phyloP scores from a whole-genome alignment of 345 rosid genomes.

The Euphorbia lathyris region DNA sequence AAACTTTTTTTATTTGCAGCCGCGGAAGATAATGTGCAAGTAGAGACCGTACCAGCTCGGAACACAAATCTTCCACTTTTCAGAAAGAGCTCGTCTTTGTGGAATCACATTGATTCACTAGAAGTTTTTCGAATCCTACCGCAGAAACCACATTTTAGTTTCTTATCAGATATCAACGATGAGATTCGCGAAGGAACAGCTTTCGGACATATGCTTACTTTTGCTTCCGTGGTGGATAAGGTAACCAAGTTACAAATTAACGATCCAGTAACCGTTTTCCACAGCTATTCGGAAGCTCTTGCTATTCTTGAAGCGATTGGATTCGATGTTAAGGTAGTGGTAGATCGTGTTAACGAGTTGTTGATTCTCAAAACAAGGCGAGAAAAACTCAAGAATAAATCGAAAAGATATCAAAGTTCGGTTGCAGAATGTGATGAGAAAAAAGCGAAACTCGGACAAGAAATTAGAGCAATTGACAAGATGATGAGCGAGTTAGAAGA shows the following conservation, averaged over 20 bases:
- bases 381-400: conserved; percentile 18
- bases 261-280: conserved; percentile 9
- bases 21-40: too few relatives aligned
- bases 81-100: too few relatives aligned
- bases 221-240: conserved; percentile 22
- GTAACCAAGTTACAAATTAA: conserved; percentile 20
- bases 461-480: conserved; percentile 14
- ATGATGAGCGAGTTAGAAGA: conserved; percentile 15
- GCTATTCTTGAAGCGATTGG: conserved; percentile 29
- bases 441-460: conserved; percentile 9
- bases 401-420: conserved; percentile 6
- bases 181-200: conserved; percentile 37
- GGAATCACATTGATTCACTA: too few relatives aligned
- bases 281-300: conserved; percentile 22
- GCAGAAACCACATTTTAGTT: conserved; percentile 40
- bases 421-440: conserved; percentile 11
- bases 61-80: too few relatives aligned
- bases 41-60: too few relatives aligned
- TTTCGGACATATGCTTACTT: conserved; percentile 35
- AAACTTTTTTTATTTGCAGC: too few relatives aligned
- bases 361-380: conserved; percentile 23
- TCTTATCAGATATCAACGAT: conserved; percentile 19
- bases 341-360: conserved; percentile 16
- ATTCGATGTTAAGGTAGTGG: conserved; percentile 27
- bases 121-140: conserved; percentile 23